phyloP scores from a whole-genome alignment of 2,329 filamentous ascomycete species.

The Clonostachys rosea region DNA sequence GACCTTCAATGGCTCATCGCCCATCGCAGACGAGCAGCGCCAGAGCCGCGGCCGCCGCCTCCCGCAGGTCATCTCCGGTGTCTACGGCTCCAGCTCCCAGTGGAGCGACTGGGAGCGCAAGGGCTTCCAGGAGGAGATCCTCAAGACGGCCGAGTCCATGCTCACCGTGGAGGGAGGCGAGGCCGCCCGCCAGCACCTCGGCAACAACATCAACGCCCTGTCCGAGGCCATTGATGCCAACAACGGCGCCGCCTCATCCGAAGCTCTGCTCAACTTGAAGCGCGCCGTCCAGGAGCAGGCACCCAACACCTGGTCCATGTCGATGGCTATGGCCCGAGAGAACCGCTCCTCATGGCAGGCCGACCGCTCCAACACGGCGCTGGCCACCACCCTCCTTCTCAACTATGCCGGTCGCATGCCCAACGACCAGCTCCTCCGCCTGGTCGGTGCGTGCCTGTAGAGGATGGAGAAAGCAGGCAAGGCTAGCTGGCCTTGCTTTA shows the following conservation, averaged over 20 bases:
- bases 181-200: not conserved
- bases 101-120: constrained; percentile 8
- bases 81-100: constrained; percentile 3
- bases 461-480: not conserved
- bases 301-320: constrained; percentile 17
- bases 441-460: constrained; percentile 15
- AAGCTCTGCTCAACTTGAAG: constrained; percentile 9
- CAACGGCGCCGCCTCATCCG: constrained; percentile 2
- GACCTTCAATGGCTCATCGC: constrained; percentile 8
- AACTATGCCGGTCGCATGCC: constrained; percentile 14
- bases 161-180: constrained; percentile 3
- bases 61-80: constrained; percentile 11
- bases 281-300: constrained; percentile 13
- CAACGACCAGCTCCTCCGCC: constrained; percentile 14
- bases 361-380: constrained; percentile 14
- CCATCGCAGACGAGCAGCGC: constrained; percentile 15
- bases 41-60: constrained; percentile 15
- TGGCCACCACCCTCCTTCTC: constrained; percentile 15
- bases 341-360: constrained; percentile 7
- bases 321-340: constrained; percentile 12
- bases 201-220: constrained; percentile 3
- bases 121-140: constrained; percentile 6
- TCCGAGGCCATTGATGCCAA: constrained; percentile 7
- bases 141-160: constrained; percentile 7
- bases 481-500: too few relatives aligned